Base-by-base conservation (phyloP, 306 rosid species). In the Astragalus membranaceus region DNA sequence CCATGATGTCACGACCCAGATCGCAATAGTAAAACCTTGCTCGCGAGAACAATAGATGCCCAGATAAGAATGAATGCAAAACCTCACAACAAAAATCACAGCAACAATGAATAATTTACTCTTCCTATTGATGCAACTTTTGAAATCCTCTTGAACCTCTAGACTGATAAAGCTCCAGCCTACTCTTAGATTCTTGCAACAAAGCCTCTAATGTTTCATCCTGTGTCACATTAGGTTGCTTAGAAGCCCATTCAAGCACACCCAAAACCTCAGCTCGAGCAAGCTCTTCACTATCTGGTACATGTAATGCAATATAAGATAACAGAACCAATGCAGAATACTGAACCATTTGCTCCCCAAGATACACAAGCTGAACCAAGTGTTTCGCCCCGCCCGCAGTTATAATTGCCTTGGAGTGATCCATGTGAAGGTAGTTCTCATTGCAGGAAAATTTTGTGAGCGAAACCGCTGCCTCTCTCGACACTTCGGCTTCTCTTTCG, bases 121-220 rank as follows among this genome's bases (percentile, higher is more conserved):
- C 30, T 54, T 35, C 76, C 73, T 81, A 77, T 64, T 74, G 81
- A 52, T 69, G 83, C 43, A 57, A 53, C 75, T 85, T 83, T 72
- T 85, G 91, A 80, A 80, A 83, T 35, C 87, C 89, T 81, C 92
- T 87, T 51, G 95, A 77, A 44, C 87, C 92, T 86, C 96, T 91
- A 49, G 95, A 86, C 82, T 90, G 98, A 47, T 90, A 94, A 54
- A 90, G 92, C 83, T 94, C 98, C 81, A 94, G 76, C 85, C 82
- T 83, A 58, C 86, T 80, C 85, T 77, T 88, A 41, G 97, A 85
- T 30, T 94, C 97, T 6, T 76, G 87, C 72, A 94, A 69, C 85
- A 94, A 79, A 15, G 58, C 11, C 32, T 84, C 91, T 0, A 85
- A 56, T 3, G 66, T 8, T 59, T 87, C 88, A 44, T 87, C 86